Evolutionary conservation across 1,139 yeast genomes (phyloP), one percentile per base, ranked within the genome.

Genomic region (Taphrina deformans): DNA sequence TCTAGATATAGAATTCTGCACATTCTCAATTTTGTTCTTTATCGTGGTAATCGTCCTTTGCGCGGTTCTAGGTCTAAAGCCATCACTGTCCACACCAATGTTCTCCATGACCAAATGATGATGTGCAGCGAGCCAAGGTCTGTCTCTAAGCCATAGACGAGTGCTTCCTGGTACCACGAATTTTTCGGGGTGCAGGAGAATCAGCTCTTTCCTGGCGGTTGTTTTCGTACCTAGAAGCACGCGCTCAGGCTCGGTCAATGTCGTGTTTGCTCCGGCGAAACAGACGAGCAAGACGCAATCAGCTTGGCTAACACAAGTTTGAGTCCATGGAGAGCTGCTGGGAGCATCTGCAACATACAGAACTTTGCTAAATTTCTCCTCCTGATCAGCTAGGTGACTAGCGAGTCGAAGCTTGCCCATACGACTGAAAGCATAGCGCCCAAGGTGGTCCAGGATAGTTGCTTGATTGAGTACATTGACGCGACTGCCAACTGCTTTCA

Each of bases 61-160:
- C 16, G 65, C 67, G 3, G 62, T 51, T 7, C 65, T 40, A 16
- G 63, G 65, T n/a, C 61, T 31, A 24, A 35, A 21, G 9, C 53
- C 48, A 5, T 33, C 33, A 16, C 44, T 18, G 16, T 44, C 59
- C 3, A 53, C n/a, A 14, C 52, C 59, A 18, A 61, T 44, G 24
- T 44, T 50, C 27, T 62, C 66, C 77, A 79, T 74, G 62, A 77
- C 96, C 31, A 93, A 83, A 74, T 93, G 99, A 73, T 93, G 97
- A 72, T 93, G 97, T 0, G 92, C 85, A 70, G 89, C 90, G 3
- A 93, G 91, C 98, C 98, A 93, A 1, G 85, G 81, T 69, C 99
- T 79, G 68, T 84, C 84, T 70, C 88, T 88, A 61, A 93, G 79
- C 98, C 99, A 93, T 59, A 81, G 79, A 50, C 86, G 85, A 0